A percentile compares a stretch with the other conserved stretches of the same genome.
Conservation (phyloP, 2,329 filamentous ascomycete species). For the Exserohilum rostratum region DNA sequence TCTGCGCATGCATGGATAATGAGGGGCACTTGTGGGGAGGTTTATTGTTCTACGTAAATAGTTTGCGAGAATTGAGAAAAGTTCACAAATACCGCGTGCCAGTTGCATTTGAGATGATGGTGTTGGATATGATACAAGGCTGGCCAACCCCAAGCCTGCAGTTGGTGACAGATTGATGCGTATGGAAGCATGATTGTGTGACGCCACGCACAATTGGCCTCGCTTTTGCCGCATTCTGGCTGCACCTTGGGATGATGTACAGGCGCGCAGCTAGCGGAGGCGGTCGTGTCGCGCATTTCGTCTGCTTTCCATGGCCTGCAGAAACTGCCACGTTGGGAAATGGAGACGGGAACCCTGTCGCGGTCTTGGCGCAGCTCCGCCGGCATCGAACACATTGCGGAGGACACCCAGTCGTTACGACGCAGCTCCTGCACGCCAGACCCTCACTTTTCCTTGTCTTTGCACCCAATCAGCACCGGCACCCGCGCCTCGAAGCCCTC, state of each 20-base stretch:
- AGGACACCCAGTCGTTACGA: conserved; percentile 8
- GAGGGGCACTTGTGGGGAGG: conserved; percentile 37
- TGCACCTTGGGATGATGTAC: background rate
- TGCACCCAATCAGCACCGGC: background rate
- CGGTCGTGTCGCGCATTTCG: conserved; percentile 29
- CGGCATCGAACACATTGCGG: conserved; percentile 35
- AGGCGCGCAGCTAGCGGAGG: conserved; percentile 10
- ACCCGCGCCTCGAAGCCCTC: background rate
- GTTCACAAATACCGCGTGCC: conserved; percentile 12
- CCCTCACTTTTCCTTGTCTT: background rate
- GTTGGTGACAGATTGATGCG: background rate
- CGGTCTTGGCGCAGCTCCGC: conserved; percentile 34
- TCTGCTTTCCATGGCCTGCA: conserved; percentile 27
- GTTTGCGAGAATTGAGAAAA: conserved; percentile 38
- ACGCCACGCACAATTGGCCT: background rate
- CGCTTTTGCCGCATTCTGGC: background rate
- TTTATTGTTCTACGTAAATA: conserved; percentile 37
- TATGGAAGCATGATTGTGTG: background rate
- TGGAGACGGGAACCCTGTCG: conserved; percentile 31
- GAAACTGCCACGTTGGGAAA: conserved; percentile 29
- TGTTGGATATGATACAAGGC: too few species aligned
- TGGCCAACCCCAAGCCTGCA: background rate
- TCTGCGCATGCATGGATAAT: conserved; percentile 22
- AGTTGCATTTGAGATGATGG: background rate
- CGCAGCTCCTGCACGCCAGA: conserved; percentile 1